Conservation (phyloP, 2,329 filamentous ascomycete genomes). For the Penicillium freii region DNA sequence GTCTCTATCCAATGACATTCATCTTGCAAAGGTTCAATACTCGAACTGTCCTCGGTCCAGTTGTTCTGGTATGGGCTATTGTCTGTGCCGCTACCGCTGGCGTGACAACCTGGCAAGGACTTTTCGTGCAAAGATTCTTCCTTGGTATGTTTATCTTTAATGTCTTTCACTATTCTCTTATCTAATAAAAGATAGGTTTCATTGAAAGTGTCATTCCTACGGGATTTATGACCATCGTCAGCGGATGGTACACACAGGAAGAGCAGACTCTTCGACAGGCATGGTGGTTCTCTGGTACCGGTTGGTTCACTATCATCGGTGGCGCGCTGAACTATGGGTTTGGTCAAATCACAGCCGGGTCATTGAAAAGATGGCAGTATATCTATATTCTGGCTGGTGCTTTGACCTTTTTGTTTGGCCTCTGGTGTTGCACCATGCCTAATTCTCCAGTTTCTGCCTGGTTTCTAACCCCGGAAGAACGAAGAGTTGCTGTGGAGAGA, state of each 20-base stretch:
- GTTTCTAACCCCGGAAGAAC: conserved; percentile 65
- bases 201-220: conserved; percentile 66
- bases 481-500: conserved; percentile 63
- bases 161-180: accelerated
- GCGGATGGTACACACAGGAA: conserved; percentile 62
- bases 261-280: conserved; percentile 65
- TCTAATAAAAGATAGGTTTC: conserved; percentile 40
- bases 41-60: conserved; percentile 61
- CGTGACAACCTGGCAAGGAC: conserved; percentile 61
- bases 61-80: conserved; percentile 60
- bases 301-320: conserved; percentile 62
- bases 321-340: conserved; percentile 66
- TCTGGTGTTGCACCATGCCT: conserved; percentile 64
- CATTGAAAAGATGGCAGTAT: conserved; percentile 65
- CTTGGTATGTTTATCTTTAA: conserved; percentile 34
- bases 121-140: conserved; percentile 65
- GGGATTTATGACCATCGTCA: conserved; percentile 63
- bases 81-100: conserved; percentile 68
- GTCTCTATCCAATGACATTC: conserved; percentile 71
- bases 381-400: conserved; percentile 66
- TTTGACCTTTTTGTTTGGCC: conserved; percentile 63
- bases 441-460: conserved; percentile 66
- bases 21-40: conserved; percentile 66
- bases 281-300: conserved; percentile 63
- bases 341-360: conserved; percentile 58